Evolutionary conservation across 345 rosid species (phyloP).

Genomic region (Syzygium oleosum): DNA sequence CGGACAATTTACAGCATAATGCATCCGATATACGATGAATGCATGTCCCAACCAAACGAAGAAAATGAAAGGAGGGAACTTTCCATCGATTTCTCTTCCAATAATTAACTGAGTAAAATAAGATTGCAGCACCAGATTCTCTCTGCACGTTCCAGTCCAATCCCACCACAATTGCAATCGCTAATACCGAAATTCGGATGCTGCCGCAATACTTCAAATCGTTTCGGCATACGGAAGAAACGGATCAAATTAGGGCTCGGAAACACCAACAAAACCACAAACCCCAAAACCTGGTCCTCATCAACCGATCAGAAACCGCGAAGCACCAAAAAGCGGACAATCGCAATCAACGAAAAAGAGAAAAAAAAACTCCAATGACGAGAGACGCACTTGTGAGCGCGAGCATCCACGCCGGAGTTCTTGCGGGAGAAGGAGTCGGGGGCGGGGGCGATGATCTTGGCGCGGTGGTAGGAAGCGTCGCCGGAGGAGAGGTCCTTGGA

Average conservation of each 20-base stretch:
- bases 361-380: not conserved
- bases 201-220: not conserved
- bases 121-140: not conserved
- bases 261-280: not conserved
- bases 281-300: not conserved
- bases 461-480: slow-evolving; percentile 61
- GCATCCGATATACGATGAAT: not conserved
- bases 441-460: slow-evolving; percentile 48
- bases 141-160: not conserved
- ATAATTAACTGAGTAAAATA: not conserved
- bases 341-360: not conserved
- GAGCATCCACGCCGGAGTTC: slow-evolving; percentile 82
- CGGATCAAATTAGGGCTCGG: not conserved
- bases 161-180: not conserved
- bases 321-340: not conserved
- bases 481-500: slow-evolving; percentile 45
- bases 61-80: not conserved
- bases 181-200: not conserved
- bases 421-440: slow-evolving; percentile 45
- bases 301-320: not conserved
- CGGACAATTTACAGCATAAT: not conserved
- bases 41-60: not conserved
- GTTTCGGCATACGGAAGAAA: not conserved
- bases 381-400: slow-evolving; percentile 46
- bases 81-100: not conserved